Base-by-base conservation (phyloP, 2,329 filamentous ascomycete genomes). In the Nemania serpens region DNA sequence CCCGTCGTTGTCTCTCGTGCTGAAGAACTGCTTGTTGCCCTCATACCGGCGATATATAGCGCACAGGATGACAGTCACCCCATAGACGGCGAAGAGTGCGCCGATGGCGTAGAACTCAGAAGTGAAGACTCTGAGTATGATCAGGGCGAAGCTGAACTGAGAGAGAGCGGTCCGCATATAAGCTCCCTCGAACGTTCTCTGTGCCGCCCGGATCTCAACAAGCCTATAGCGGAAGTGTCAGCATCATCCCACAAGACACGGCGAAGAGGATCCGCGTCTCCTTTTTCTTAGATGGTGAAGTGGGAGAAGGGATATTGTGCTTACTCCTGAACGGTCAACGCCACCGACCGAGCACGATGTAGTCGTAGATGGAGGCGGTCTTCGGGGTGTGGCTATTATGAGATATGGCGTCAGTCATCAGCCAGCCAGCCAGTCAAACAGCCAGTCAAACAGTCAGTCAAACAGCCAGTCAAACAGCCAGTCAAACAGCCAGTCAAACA, bases 101-200 rank as follows among this genome's bases (percentile, higher is more conserved):
- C 95, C 95, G 65, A 97, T 97, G 68, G 90, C 88, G 78, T 98
- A 98, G 81, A 99, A 98, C 74, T 98, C 95, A 54, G 88, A 85
- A 9, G 93, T 97, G 79, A 99, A 98, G 76, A 99, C 96, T 79
- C 96, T 97, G 68, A 97, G 86, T 54, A 99, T 91, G 65, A 99
- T 88, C 51, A 99, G 87, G 18, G 94, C 89, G 76, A 99, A 98
- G 58, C 91, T 94, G 80, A 98, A 98, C 73, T 98, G 93, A 2
- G 91, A 91, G 18, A 99, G 86, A 2, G 94, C 93, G 0, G 95
- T 99, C 63, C 95, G 91, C 72, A 97, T 90, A 77, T 98, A 99
- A 20, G 95, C 95, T 20, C 95, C 95, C 77, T 99, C 95, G 70
- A 98, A 99, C 1, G 95, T 99, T 56, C 95, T 87, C 75, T 99